phyloP scores from a whole-genome alignment of 108 stramenopile genomes.

The Epipyxis sp. region DNA sequence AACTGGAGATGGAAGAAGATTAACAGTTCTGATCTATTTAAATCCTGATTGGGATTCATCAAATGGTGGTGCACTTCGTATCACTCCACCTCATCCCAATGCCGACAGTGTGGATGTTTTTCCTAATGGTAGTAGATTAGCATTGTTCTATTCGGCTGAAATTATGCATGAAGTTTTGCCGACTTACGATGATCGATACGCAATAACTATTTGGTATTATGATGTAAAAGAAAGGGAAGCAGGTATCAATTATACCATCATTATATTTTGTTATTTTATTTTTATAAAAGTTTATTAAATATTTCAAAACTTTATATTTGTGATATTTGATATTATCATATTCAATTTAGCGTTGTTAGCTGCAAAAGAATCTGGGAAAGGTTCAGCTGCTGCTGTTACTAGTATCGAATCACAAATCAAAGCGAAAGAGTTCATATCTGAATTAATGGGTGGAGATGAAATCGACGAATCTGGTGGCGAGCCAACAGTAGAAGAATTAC shows the following conservation, averaged over 20 bases:
- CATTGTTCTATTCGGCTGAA: slow-evolving; percentile 35
- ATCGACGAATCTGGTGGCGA: background rate
- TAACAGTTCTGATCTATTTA: slow-evolving; percentile 42
- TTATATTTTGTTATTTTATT: background rate
- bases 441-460: slow-evolving; percentile 5
- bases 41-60: slow-evolving; percentile 37
- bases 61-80: slow-evolving; percentile 32
- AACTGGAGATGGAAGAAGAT: slow-evolving; percentile 39
- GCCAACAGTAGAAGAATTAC: slow-evolving; percentile 5
- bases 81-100: background rate
- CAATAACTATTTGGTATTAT: slow-evolving; percentile 45
- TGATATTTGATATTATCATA: too few species aligned
- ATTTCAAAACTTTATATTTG: too few species aligned
- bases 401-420: slow-evolving; percentile 4
- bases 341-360: too few species aligned
- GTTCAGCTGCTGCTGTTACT: background rate
- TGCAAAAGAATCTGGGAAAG: slow-evolving; percentile 11
- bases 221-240: slow-evolving; percentile 25
- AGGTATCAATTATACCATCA: background rate
- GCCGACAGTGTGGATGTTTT: slow-evolving; percentile 14
- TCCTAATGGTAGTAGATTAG: slow-evolving; percentile 34
- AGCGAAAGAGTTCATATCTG: slow-evolving; percentile 9
- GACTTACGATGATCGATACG: background rate
- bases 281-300: too few species aligned
- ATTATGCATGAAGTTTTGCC: slow-evolving; percentile 40